A percentile compares a stretch with the other conserved stretches of the same genome.
Conservation (phyloP, 306 rosid species). For the Chamaecrista fasciculata region DNA sequence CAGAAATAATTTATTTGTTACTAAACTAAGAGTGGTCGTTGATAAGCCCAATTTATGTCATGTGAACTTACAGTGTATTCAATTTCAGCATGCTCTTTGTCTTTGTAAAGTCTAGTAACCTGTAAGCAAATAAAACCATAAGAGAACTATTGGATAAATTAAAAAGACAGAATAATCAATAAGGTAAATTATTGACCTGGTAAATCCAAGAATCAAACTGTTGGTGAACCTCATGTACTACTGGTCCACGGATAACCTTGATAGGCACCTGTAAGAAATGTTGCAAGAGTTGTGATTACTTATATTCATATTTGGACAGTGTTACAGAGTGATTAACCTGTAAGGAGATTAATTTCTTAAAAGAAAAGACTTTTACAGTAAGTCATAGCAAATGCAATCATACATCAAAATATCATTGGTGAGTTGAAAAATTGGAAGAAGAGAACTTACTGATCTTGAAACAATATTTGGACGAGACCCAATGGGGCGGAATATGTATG, state of each 20-base stretch:
- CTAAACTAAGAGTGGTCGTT: neutral
- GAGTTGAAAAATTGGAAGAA: neutral
- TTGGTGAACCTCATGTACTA: slow-evolving; percentile 77
- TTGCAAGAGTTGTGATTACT: neutral
- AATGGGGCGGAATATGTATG: slow-evolving; percentile 82
- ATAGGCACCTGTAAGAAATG: slow-evolving; percentile 48
- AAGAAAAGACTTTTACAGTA: too few relatives aligned
- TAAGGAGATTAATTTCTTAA: too few relatives aligned
- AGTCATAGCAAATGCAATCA: neutral
- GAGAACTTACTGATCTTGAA: slow-evolving; percentile 74
- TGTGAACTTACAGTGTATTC: slow-evolving; percentile 76
- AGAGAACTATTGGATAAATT: neutral
- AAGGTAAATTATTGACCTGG: slow-evolving; percentile 52
- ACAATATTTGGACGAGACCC: slow-evolving; percentile 59
- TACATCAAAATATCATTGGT: neutral
- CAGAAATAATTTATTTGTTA: slow-evolving; percentile 27
- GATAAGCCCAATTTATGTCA: neutral
- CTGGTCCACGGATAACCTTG: slow-evolving; percentile 61
- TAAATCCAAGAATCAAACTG: slow-evolving; percentile 75
- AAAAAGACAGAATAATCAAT: neutral
- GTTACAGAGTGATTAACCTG: too few relatives aligned
- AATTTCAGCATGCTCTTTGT: slow-evolving; percentile 83
- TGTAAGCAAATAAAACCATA: slow-evolving; percentile 12
- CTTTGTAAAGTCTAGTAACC: slow-evolving; percentile 82
- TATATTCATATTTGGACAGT: too few relatives aligned